Base-by-base conservation (phyloP, 2,329 filamentous ascomycete species). In the Rhexocercosporidium sp. region DNA sequence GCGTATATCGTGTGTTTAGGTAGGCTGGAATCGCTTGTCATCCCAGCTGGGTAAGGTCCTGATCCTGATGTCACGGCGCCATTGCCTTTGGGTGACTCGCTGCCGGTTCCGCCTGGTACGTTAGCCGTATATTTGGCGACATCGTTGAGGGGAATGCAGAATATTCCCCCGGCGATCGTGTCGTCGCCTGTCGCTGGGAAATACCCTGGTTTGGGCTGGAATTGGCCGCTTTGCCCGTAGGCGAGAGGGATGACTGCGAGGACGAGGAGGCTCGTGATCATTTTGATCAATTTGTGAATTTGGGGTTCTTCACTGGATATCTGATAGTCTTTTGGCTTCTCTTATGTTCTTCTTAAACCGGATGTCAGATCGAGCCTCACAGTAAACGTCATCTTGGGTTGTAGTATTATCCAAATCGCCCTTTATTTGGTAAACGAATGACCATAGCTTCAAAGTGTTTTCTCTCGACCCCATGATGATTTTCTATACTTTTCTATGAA, bases 1-100 rank as follows among this genome's bases (percentile, higher is more conserved):
- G 59, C 66, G 27, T 66, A 68, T 34, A 68, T 64, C 14, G 59
- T 68, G 59, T 68, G 66, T 8, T 59, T 66, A 2, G 63, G 66
- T 3, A 66, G 59, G 14, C 31, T 9, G 3, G 66, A 29, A 47
- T 68, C 60, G 3, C 34, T 60, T 1, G n/a, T 27, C 59, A 63
- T 68, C 2, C 3, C 7, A 39, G 66, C 63, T 44, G 63, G 63
- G 39, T 66, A 66, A 1, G 59, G 66, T n/a, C 66, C 66, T 8
- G 63, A 66, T 1, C 66, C 63, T 7, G 34, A 47, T 1, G 66
- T 68, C 18, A 68, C 31, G 22, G 20, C 34, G n/a, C 66, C 63
- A 7, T 49, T 44, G 27, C 51, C 53, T 22, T 57, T 66, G n/a
- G 65, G 65, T 22, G 65, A 62, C 53, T 66, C 65, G 22, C 20